Base-by-base conservation (phyloP, 1,139 yeast species). In the Diutina ranongensis region DNA sequence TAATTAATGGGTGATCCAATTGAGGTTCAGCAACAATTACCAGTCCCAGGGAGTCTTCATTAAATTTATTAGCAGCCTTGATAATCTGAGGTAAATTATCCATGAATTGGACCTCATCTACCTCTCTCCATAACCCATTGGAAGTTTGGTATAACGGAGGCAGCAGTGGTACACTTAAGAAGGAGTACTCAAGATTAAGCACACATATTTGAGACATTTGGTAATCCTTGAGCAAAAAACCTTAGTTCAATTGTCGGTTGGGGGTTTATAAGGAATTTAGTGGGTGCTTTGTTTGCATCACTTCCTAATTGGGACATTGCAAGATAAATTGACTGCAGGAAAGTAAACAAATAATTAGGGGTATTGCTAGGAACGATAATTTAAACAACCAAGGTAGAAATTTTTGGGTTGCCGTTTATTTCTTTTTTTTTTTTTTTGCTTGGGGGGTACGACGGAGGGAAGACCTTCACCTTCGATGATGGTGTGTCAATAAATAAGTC, bases 1-100 rank as follows among this genome's bases (percentile, higher is more conserved):
- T 61, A 22, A 69, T 63, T 46, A 63, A 54, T 33, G 60, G 63
- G 45, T 56, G 58, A 46, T 55, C 58, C 45, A 57, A 49, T 35
- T 57, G 59, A 3, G 72, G 72, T 45, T 61, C 64, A 4, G 42
- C 42, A 20, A 38, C 42, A 21, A 38, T 32, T n/a, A 38, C 42
- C 22, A 15, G 15, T 4, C 42, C 42, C 9, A 13, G 5, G 15
- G 18, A 21, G n/a, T n/a, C 19, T 8, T 22, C 32, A 3, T 15
- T n/a, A 16, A 38, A 15, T 4, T 13, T 9, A 8, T 16, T 18
- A 18, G 42, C 42, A 4, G 42, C 42, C 21, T 22, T 25, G 19
- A 15, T 20, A n/a, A 38, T 15, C 21, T 3, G 32, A 15, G 42
- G 32, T 27, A 38, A 38, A 27, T 38, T 38, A 27, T 38, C 42